Evolutionary conservation across 2,329 filamentous ascomycete genomes (phyloP), one percentile per base, ranked within the genome.

Genomic region (Akanthomyces uredinophilus): DNA sequence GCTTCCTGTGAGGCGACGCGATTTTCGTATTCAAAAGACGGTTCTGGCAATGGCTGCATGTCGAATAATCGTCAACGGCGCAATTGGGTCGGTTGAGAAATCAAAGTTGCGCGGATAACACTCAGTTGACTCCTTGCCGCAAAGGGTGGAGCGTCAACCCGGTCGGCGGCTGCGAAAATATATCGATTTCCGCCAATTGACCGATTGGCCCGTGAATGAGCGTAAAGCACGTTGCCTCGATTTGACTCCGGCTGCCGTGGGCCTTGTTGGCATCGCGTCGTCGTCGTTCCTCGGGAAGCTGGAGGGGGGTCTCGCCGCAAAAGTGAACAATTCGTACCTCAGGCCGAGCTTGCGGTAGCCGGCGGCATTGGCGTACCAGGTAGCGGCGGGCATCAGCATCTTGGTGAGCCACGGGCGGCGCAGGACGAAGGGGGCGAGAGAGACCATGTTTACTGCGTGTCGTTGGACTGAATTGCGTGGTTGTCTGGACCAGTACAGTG

Each of bases 281-380:
- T 44, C 37, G 29, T 50, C 44, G 22, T 22, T 49, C 16, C 37
- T 58, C 32, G 43, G 18, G 55, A 49, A 58, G 43, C 44, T 29
- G 20, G 22, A 39, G 44, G 46, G 13, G n/a, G 14, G 16, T 14
- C 16, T 41, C 32, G 20, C 32, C 44, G 32, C 5, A 32, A 29
- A 58, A 49, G 46, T n/a, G 18, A 24, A 29, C 1, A 10, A 68
- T 68, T 70, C 74, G 76, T 89, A 96, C 92, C 84, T 90, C 79
- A 97, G 83, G 73, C 94, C 94, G 73, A 97, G 83, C 85, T 94
- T 87, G 79, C 92, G 89, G 85, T 97, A 96, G 75, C 94, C 94
- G 71, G 93, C 85, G 71, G 92, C 89, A 75, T 94, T 89, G 79
- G 81, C 80, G 82, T 98, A 98, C 92, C 92, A 96, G 73, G 87